Conservation (phyloP, 306 rosid genomes). For the Ceratonia siliqua region DNA sequence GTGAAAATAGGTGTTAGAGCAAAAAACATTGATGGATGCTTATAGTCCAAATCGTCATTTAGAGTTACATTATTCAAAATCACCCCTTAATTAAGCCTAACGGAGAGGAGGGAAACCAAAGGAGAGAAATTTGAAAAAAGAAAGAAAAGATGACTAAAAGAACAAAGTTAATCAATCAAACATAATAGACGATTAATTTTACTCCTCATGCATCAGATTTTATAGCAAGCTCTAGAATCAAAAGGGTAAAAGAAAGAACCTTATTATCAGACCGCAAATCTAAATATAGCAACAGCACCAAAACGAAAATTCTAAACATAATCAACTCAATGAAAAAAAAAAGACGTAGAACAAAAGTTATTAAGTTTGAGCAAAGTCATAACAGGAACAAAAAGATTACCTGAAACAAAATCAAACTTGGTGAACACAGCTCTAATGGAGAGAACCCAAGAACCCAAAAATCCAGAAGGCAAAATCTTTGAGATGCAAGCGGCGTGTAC, state of each 20-base stretch:
- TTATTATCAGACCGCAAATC: slow-evolving; percentile 10
- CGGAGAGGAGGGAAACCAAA: slow-evolving; percentile 10
- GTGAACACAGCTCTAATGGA: not conserved
- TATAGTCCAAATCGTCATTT: not conserved
- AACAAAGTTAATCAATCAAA: not conserved
- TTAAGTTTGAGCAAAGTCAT: not conserved
- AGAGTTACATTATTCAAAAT: not conserved
- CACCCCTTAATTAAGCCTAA: not conserved
- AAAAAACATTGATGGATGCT: slow-evolving; percentile 10
- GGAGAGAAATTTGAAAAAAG: not conserved
- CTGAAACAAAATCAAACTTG: slow-evolving; percentile 22
- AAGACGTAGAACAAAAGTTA: not conserved
- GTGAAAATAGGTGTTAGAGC: not conserved
- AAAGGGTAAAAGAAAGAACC: not conserved
- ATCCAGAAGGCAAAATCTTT: not conserved
- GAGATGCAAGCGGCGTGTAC: slow-evolving; percentile 11
- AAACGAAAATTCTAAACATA: not conserved
- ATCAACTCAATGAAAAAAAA: not conserved
- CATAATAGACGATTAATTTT: not conserved
- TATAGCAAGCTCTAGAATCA: slow-evolving; percentile 12
- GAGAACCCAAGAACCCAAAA: slow-evolving; percentile 9
- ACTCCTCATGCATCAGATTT: slow-evolving; percentile 27
- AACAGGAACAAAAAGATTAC: slow-evolving; percentile 27
- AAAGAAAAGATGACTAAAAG: not conserved
- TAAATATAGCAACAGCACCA: not conserved